Percentiles rank a stretch among this genome's conserved stretches.
These are phyloP conservation scores for Botrytis galanthina DNA, from an alignment of 2,329 filamentous ascomycete genomes.

Conservation along the genomic window DNA sequence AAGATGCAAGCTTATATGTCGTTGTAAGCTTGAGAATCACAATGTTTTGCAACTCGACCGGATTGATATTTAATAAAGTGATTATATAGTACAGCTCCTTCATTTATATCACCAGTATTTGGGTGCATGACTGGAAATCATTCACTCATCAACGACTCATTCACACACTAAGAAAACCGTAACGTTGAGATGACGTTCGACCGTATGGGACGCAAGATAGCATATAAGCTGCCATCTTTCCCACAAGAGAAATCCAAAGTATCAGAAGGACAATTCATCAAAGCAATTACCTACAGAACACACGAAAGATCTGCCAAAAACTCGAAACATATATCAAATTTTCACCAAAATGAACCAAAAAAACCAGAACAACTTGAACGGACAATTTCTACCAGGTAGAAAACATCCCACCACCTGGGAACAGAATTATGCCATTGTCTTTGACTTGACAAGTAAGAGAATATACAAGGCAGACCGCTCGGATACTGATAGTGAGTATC, in stretches of 20 bases:
- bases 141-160: neutral
- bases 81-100: neutral
- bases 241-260: neutral
- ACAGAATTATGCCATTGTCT: neutral
- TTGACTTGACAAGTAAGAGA: neutral
- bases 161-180: neutral
- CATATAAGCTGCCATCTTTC: neutral
- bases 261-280: neutral
- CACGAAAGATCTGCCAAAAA: neutral
- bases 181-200: neutral
- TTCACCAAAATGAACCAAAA: neutral
- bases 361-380: neutral
- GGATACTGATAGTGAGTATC: neutral
- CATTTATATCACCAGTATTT: neutral
- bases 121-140: neutral
- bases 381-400: neutral
- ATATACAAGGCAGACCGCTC: neutral
- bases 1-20: neutral
- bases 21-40: neutral
- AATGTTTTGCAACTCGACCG: neutral
- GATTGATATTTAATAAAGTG: neutral
- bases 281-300: neutral
- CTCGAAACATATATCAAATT: neutral
- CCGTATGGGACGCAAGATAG: neutral
- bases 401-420: neutral